Conservation (phyloP, 768 basidiomycete genomes). For the Sarcomyxa edulis region DNA sequence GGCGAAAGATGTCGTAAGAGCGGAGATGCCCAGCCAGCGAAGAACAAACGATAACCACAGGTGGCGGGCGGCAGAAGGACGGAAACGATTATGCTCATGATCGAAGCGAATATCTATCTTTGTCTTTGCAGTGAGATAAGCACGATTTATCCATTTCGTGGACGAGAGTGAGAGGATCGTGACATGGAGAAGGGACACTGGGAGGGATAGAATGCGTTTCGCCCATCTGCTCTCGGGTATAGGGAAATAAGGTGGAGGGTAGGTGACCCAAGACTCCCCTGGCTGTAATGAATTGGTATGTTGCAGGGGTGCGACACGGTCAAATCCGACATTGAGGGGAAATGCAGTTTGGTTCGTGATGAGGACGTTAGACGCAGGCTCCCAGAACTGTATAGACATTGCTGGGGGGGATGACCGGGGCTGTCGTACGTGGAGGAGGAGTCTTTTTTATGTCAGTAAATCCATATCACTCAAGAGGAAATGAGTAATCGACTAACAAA, state of each 20-base stretch:
- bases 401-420: too few relatives aligned
- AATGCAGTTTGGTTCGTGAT: conserved; percentile 8
- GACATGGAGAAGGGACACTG: not conserved
- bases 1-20: conserved; percentile 1
- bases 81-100: conserved; percentile 8
- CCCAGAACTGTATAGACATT: conserved; percentile 20
- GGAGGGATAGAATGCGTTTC: not conserved
- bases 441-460: too few relatives aligned
- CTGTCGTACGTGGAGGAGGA: too few relatives aligned
- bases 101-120: conserved; percentile 9
- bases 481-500: too few relatives aligned
- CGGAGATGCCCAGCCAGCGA: conserved; percentile 4
- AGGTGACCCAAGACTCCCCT: conserved; percentile 6
- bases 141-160: conserved; percentile 6
- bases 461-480: too few relatives aligned
- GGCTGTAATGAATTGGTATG: conserved; percentile 8
- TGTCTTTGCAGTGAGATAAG: conserved; percentile 2
- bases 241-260: conserved; percentile 5
- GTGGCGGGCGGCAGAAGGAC: conserved; percentile 1
- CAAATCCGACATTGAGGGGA: conserved; percentile 9
- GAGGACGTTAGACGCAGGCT: conserved; percentile 14
- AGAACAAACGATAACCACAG: conserved; percentile 1
- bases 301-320: conserved; percentile 5
- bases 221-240: not conserved
- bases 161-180: conserved; percentile 1